Conservation (phyloP, 75 land plant genomes). For the Isoetes taiwanensis region DNA sequence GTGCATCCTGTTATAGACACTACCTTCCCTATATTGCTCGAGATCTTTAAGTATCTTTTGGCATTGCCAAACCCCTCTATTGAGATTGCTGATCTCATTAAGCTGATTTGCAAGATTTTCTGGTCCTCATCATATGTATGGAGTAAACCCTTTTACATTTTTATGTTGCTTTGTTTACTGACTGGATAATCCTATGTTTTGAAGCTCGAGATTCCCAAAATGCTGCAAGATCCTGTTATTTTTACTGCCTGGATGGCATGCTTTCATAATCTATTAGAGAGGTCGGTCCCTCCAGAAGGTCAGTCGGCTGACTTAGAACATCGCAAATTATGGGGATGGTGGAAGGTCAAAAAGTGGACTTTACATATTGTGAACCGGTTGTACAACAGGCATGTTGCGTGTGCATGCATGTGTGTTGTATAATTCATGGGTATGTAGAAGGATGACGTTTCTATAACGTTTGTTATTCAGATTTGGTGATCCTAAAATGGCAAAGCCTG, state of each 20-base stretch:
- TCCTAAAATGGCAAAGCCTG: conserved; percentile 78
- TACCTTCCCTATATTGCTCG: conserved; percentile 70
- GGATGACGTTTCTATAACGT: no score
- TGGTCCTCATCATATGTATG: conserved; percentile 99
- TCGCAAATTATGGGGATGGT: conserved; percentile 97
- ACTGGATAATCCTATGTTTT: conserved; percentile 3
- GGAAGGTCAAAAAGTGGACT: conserved; percentile 99
- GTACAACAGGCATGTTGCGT: conserved; percentile 83
- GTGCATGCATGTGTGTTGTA: no score
- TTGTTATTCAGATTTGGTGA: conserved; percentile 74
- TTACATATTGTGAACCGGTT: conserved; percentile 86
- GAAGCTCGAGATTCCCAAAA: conserved; percentile 92
- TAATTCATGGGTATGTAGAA: no score
- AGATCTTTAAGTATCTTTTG: conserved; percentile 62
- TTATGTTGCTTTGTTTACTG: no score
- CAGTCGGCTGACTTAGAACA: conserved; percentile 86
- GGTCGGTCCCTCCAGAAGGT: conserved; percentile 85
- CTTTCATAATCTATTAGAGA: conserved; percentile 76
- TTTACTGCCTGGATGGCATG: conserved; percentile 89
- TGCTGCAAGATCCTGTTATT: conserved; percentile 57
- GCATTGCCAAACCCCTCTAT: conserved; percentile 66
- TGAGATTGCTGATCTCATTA: conserved; percentile 84
- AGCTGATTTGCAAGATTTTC: conserved; percentile 95
- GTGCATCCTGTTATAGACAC: conserved; percentile 68
- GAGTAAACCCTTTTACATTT: no score